These are phyloP conservation scores for Malassezia globosa DNA, from an alignment of 1,284 basidiomycete species.

Conservation along the genomic window DNA sequence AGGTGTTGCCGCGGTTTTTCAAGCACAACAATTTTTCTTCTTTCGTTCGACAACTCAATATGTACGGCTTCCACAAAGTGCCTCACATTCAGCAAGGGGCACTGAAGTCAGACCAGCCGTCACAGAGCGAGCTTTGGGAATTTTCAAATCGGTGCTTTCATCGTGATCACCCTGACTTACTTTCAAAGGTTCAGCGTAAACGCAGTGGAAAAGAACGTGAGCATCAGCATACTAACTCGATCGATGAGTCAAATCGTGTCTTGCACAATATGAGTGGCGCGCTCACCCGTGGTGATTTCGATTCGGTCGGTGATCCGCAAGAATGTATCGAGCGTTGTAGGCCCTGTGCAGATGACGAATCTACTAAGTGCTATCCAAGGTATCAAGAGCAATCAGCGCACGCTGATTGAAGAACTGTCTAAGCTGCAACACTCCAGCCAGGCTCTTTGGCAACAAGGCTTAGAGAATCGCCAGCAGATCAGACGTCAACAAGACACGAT, in stretches of 20 bases:
- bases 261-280: conserved; percentile 24
- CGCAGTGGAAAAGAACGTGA: conserved; percentile 46
- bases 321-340: conserved; percentile 11
- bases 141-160: conserved; percentile 83
- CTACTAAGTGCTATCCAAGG: conserved; percentile 71
- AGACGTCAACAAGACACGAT: conserved; percentile 94
- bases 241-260: conserved; percentile 13
- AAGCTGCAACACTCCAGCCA: conserved; percentile 80
- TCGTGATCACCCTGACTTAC: conserved; percentile 74
- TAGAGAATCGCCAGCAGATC: conserved; percentile 65
- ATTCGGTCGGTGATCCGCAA: conserved; percentile 15
- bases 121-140: conserved; percentile 78
- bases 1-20: conserved; percentile 51
- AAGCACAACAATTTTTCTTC: conserved; percentile 62
- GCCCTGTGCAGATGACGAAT: conserved; percentile 28
- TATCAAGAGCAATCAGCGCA: conserved; percentile 81
- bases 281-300: conserved; percentile 22
- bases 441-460: conserved; percentile 79
- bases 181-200: conserved; percentile 73
- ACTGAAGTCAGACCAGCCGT: conserved; percentile 51
- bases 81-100: conserved; percentile 88
- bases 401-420: conserved; percentile 74
- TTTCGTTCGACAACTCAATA: conserved; percentile 78
- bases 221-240: conserved; percentile 18
- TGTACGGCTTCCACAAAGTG: conserved; percentile 53